Conservation (phyloP, 257 asterid species). For the Solanum okadae region DNA sequence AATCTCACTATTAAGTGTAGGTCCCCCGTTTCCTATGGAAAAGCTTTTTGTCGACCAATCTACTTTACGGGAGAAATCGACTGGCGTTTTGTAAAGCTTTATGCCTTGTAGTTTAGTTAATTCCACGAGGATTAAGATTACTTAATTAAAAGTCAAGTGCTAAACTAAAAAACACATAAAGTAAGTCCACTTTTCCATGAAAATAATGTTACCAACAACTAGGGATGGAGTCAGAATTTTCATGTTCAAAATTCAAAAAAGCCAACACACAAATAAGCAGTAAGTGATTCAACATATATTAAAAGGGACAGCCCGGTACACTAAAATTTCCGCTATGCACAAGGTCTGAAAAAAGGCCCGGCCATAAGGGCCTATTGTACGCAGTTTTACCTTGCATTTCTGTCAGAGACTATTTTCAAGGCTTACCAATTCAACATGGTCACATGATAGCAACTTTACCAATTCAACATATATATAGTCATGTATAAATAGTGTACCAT, state of each 20-base stretch:
- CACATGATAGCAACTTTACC: too few relatives aligned
- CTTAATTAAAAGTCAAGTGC: background rate
- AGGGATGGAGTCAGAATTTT: fast-evolving
- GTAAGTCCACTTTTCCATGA: background rate
- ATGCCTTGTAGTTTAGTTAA: background rate
- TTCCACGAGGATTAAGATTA: background rate
- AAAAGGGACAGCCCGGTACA: background rate
- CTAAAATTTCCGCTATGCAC: background rate
- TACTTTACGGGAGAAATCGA: background rate
- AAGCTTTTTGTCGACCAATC: background rate
- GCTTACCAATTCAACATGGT: background rate
- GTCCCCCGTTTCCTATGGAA: background rate
- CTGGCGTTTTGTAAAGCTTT: background rate
- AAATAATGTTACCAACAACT: background rate
- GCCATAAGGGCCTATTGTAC: background rate
- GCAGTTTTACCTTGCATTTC: background rate
- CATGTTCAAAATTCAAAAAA: too few relatives aligned
- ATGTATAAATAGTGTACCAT: background rate
- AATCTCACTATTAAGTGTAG: background rate
- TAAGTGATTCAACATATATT: too few relatives aligned
- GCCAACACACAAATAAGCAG: too few relatives aligned
- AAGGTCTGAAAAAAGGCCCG: background rate
- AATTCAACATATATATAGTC: too few relatives aligned
- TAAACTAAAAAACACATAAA: background rate
- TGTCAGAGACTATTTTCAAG: background rate